A percentile compares a stretch with the other conserved stretches of the same genome.
Evolutionary conservation across 345 rosid species (phyloP).

Genomic region (Firmiana major): DNA sequence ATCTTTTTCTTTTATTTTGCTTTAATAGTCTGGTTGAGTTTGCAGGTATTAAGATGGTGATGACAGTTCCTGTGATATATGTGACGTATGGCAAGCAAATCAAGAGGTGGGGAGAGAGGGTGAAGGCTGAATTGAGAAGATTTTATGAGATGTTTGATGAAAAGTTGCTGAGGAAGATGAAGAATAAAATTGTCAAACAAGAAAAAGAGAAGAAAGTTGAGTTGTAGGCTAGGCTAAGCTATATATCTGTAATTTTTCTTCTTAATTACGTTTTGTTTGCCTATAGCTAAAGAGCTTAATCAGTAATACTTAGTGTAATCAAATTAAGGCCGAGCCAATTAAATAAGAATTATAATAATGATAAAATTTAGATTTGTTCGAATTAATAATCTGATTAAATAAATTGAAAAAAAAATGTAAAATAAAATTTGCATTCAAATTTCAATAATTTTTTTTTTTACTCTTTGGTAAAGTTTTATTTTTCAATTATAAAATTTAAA

Average conservation of each 20-base stretch:
- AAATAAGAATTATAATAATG: too few relatives aligned
- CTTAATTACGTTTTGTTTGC: not conserved
- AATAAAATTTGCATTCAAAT: too few relatives aligned
- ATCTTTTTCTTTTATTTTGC: not conserved
- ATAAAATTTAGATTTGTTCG: too few relatives aligned
- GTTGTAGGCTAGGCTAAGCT: not conserved
- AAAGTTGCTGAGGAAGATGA: constrained; percentile 26
- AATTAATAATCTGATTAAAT: too few relatives aligned
- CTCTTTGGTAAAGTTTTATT: too few relatives aligned
- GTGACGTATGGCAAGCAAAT: constrained; percentile 30
- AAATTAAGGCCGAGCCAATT: too few relatives aligned
- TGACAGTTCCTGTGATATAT: constrained; percentile 35
- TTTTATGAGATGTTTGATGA: constrained; percentile 23
- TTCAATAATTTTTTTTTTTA: too few relatives aligned
- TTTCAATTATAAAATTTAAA: too few relatives aligned
- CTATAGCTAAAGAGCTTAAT: too few relatives aligned
- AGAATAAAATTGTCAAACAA: constrained; percentile 18
- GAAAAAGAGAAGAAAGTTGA: constrained; percentile 25
- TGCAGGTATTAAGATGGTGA: constrained; percentile 29
- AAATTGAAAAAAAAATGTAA: too few relatives aligned
- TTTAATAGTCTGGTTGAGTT: not conserved
- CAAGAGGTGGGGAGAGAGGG: constrained; percentile 13
- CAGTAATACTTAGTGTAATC: too few relatives aligned
- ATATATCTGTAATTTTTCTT: not conserved
- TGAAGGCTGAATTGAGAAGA: constrained; percentile 16